Evolutionary conservation across 768 basidiomycete species (phyloP).

Genomic region (Nidularia pulvinata): DNA sequence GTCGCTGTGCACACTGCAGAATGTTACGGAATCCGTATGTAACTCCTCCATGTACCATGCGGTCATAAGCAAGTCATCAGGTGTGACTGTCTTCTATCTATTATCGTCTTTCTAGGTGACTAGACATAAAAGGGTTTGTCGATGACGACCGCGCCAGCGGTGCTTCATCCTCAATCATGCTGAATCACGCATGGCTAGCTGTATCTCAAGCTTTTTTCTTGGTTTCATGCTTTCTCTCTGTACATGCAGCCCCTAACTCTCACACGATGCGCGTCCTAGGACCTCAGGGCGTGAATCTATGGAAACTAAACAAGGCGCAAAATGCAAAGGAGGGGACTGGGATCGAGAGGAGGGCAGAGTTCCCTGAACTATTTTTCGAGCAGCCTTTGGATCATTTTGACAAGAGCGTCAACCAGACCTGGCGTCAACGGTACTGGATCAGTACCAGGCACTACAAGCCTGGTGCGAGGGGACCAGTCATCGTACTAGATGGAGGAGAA

Average conservation of each 20-base stretch:
- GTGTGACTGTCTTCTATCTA: no score
- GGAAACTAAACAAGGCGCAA: constrained; percentile 44
- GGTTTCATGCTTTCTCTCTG: not conserved
- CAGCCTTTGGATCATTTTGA: constrained; percentile 89
- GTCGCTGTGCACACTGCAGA: no score
- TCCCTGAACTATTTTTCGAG: constrained; percentile 67
- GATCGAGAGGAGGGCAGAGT: constrained; percentile 16
- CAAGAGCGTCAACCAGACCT: constrained; percentile 54
- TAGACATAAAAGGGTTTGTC: no score
- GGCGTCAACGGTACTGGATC: constrained; percentile 94
- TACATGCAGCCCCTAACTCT: not conserved
- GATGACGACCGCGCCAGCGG: no score
- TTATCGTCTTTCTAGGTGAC: no score
- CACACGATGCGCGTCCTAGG: constrained; percentile 27
- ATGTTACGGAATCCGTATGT: no score
- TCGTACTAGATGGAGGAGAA: constrained; percentile 93
- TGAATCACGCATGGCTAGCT: not conserved
- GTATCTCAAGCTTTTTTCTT: not conserved
- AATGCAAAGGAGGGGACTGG: not conserved
- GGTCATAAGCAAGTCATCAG: no score
- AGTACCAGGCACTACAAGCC: constrained; percentile 82
- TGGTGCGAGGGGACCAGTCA: constrained; percentile 76
- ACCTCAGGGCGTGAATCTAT: constrained; percentile 66
- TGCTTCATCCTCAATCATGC: not conserved
- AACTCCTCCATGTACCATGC: no score